Base-by-base conservation (phyloP, 2,329 filamentous ascomycete genomes). In the Aspergillus sp. region DNA sequence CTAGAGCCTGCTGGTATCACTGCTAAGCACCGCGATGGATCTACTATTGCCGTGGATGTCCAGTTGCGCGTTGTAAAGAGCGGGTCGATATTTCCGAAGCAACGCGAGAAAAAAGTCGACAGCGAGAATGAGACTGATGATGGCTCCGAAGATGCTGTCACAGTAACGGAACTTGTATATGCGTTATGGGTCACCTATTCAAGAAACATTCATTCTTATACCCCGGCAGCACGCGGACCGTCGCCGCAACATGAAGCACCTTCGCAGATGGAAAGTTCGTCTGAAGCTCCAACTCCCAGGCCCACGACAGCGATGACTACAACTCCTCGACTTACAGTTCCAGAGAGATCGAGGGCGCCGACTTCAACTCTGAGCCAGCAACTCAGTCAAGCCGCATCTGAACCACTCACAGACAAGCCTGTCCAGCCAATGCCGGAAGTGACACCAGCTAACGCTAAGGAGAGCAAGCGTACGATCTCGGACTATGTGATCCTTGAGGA, bases 141-240 rank as follows among this genome's bases (percentile, higher is more conserved):
- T 59, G 71, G 74, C 25, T 68, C 71, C 49, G 68, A 73, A 64
- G 77, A 73, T 46, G 67, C 70, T 7, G 68, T 79, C 8, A 81
- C 84, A n/a, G 74, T 82, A 60, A 85, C 87, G 15, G 92, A 97
- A 72, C 84, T 96, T 61, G 92, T 98, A 0, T 98, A 93, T 77
- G 95, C 95, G 11, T 78, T 99, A 31, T 99, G 95, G 95, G 89
- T 99, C 64, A 98, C 93, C 1, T 99, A 98, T 72, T 98, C 93
- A 17, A 85, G 93, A 61, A 91, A 97, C 68, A 82, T 98, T 12
- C 95, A 99, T 72, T 89, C 90, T 15, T 83, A 87, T 39, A 86
- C 86, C 60, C 80, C 83, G 52, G 73, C 87, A 47, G 82, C 84
- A n/a, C 79, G 83, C 19, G 79, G 87, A n/a, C 57, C 67, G 37